A percentile compares a stretch with the other conserved stretches of the same genome.
Evolutionary conservation across 768 basidiomycete genomes (phyloP).

Genomic region (Phallus indusiatus): DNA sequence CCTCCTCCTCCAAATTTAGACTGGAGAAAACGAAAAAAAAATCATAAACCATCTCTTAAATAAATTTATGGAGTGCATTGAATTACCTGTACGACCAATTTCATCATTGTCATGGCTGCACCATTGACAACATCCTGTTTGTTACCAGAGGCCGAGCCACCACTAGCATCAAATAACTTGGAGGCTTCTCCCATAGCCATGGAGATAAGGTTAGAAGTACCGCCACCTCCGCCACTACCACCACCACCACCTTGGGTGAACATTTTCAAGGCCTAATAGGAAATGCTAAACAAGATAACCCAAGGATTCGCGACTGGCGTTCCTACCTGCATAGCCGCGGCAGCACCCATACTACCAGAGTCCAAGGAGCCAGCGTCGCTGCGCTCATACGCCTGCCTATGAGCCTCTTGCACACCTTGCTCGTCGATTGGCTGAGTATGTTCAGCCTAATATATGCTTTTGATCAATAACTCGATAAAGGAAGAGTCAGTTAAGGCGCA

Average conservation of each 20-base stretch:
- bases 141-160: slow-evolving; percentile 51
- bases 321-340: slow-evolving; percentile 64
- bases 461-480: slow-evolving; percentile 1
- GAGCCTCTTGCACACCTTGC: slow-evolving; percentile 47
- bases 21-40: slow-evolving; percentile 22
- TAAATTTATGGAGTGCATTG: neutral
- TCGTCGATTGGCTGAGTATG: slow-evolving; percentile 61
- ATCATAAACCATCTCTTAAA: neutral
- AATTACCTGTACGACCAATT: slow-evolving; percentile 47
- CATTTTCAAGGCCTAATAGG: slow-evolving; percentile 46
- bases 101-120: slow-evolving; percentile 80
- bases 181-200: slow-evolving; percentile 78
- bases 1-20: slow-evolving; percentile 41
- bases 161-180: slow-evolving; percentile 64
- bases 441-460: slow-evolving; percentile 27
- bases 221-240: slow-evolving; percentile 30
- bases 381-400: slow-evolving; percentile 51
- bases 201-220: slow-evolving; percentile 63
- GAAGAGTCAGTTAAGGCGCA: neutral
- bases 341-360: slow-evolving; percentile 60
- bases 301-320: neutral
- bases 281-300: neutral
- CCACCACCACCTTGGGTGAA: slow-evolving; percentile 48
- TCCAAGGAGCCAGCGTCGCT: slow-evolving; percentile 41
- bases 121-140: slow-evolving; percentile 82